A percentile compares a stretch with the other conserved stretches of the same genome.
Evolutionary conservation across 495 filamentous ascomycete genomes (phyloP).

Genomic region (Amphirosellinia nigrospora): DNA sequence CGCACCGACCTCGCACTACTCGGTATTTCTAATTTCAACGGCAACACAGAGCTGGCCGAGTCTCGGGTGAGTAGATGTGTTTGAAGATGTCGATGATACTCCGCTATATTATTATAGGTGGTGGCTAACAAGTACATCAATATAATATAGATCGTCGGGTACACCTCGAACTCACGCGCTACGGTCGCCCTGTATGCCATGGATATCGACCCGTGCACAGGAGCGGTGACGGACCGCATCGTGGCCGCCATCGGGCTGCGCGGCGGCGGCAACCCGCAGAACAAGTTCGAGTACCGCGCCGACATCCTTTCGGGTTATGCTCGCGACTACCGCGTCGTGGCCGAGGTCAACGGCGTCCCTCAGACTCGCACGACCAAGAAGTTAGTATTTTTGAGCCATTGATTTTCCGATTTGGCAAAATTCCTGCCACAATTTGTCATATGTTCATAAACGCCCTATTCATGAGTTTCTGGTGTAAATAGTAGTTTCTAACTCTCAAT

Average conservation of each 20-base stretch:
- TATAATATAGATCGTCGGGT: constrained; percentile 34
- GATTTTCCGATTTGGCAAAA: no score
- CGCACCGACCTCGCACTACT: constrained; percentile 44
- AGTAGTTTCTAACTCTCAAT: no score
- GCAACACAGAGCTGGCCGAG: constrained; percentile 43
- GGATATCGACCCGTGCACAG: constrained; percentile 50
- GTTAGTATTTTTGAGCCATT: no score
- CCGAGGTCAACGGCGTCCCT: constrained; percentile 35
- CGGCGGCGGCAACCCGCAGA: constrained; percentile 39
- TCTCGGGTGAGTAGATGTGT: constrained; percentile 30
- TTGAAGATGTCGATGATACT: background rate
- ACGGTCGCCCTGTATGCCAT: constrained; percentile 45
- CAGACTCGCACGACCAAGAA: constrained; percentile 40
- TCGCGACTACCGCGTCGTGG: constrained; percentile 43
- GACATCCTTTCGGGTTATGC: constrained; percentile 39
- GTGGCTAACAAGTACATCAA: background rate
- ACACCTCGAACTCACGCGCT: constrained; percentile 22
- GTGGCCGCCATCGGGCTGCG: constrained; percentile 35
- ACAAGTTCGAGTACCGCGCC: constrained; percentile 44
- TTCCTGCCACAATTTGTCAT: no score
- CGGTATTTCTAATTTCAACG: constrained; percentile 39
- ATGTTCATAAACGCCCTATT: no score
- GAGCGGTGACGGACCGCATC: constrained; percentile 37
- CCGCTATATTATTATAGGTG: background rate
- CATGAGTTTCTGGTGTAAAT: no score